These are phyloP conservation scores for Blumeriella jaapii DNA, from an alignment of 2,329 filamentous ascomycete genomes.

Conservation along the genomic window DNA sequence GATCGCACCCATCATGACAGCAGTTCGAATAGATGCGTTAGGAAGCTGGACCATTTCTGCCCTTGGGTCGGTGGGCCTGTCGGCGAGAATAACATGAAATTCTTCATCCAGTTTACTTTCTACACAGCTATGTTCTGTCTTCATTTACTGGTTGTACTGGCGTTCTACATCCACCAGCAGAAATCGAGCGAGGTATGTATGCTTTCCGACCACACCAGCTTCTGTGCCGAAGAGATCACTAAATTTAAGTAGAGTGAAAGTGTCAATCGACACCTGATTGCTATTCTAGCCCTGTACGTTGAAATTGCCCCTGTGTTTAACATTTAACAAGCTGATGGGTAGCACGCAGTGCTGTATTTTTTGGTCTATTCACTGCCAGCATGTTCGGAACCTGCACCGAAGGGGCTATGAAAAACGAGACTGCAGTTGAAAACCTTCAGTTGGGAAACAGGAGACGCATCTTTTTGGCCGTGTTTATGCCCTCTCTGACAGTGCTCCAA, in stretches of 20 bases:
- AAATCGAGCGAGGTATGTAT: constrained; percentile 20
- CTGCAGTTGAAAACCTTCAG: constrained; percentile 71
- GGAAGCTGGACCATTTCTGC: constrained; percentile 92
- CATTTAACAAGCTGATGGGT: constrained; percentile 9
- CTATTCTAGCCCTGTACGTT: constrained; percentile 49
- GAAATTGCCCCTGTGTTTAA: background rate
- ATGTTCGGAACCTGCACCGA: constrained; percentile 67
- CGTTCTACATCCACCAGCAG: constrained; percentile 46
- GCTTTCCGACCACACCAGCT: no score
- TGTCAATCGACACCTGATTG: constrained; percentile 50
- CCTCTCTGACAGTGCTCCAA: constrained; percentile 20
- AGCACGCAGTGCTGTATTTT: constrained; percentile 43
- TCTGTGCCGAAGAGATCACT: no score
- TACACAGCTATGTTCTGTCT: constrained; percentile 60
- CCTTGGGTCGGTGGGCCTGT: constrained; percentile 95
- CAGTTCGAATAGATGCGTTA: constrained; percentile 77
- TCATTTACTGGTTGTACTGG: constrained; percentile 51
- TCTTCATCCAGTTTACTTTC: constrained; percentile 76
- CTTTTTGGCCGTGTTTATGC: constrained; percentile 63
- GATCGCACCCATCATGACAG: constrained; percentile 81
- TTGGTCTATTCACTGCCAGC: constrained; percentile 65
- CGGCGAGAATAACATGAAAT: constrained; percentile 79
- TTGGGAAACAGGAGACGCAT: constrained; percentile 49
- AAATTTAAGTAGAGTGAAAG: constrained; percentile 17
- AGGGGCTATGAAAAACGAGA: constrained; percentile 62